Evolutionary conservation across 106 monocot genomes (phyloP), one percentile per base, ranked within the genome.

Genomic region (Acorus gramineus): DNA sequence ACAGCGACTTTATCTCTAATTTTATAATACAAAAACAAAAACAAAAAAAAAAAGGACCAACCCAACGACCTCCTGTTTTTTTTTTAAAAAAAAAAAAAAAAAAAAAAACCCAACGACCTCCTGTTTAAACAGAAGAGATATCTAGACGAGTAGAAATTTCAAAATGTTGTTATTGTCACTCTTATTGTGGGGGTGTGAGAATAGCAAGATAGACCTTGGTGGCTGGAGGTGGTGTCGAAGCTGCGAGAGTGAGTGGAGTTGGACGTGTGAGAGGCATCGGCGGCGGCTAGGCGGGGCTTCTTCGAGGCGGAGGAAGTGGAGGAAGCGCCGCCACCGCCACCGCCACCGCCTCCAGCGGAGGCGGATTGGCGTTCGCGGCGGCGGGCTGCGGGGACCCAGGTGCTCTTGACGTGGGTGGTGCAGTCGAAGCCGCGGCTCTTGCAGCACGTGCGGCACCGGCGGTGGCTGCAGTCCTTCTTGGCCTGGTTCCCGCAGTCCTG

Each of bases 401-500:
- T 85, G 80, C 89, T 90, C 65, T 75, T 85, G 11, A 90, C 79
- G 66, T 90, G 89, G 50, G 89, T 90, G 11, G 85, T 63, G 72
- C 89, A 90, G 12, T 75, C 80, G 67, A 80, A 83, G 7, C 80
- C 80, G 11, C 85, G 77, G 71, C 73, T 76, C 53, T 90, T 90
- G 73, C 89, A 90, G 80, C 89, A 90, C 2, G 82, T 85, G n/a
- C 89, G 67, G 78, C 89, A 90, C 10, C 89, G 67, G 45, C 61
- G 62, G 71, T 90, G 74, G 58, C 8, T 60, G 76, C 89, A 90
- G 61, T 85, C 89, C 73, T 90, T 90, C 70, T 90, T 90, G 6
- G 89, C 89, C 69, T 90, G 85, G 68, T 90, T 90, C 12, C 89
- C 89, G 68, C 89, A 90, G 55, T 90, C 89, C 65, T 85, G 75